Evolutionary conservation across 495 filamentous ascomycete genomes (phyloP).

Genomic region (Penicillium antarcticum): DNA sequence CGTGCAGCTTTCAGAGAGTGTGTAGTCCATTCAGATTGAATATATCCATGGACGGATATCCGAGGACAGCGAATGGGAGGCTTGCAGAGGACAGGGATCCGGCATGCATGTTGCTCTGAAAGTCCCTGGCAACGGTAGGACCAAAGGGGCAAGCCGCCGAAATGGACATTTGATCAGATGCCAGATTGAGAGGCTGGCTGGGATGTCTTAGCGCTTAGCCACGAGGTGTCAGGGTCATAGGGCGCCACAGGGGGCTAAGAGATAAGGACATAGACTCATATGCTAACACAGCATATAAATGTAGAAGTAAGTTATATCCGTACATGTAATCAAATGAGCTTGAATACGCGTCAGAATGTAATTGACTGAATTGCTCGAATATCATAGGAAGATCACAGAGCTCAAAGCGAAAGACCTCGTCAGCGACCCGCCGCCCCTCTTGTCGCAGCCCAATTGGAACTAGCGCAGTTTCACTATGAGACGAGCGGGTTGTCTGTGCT

Average conservation of each 20-base stretch:
- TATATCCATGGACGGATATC: neutral
- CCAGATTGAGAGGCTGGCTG: slow-evolving; percentile 7
- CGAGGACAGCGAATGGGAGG: neutral
- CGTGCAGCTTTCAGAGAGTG: neutral
- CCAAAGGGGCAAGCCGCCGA: slow-evolving; percentile 22
- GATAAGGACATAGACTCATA: too few species aligned
- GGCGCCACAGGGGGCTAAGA: too few species aligned
- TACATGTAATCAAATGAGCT: too few species aligned
- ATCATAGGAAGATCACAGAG: too few species aligned
- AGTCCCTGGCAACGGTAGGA: slow-evolving; percentile 13
- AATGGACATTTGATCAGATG: slow-evolving; percentile 14
- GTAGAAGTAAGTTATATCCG: too few species aligned
- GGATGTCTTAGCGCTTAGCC: neutral
- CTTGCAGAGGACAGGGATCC: neutral
- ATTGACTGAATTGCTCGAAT: too few species aligned
- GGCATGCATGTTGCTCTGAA: neutral
- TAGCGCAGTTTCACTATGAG: slow-evolving; percentile 27
- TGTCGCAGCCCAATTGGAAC: slow-evolving; percentile 1
- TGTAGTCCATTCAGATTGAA: neutral
- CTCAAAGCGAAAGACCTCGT: slow-evolving; percentile 8
- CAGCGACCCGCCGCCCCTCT: slow-evolving; percentile 16
- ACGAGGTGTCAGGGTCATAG: neutral
- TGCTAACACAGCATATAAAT: too few species aligned
- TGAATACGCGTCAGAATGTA: too few species aligned
- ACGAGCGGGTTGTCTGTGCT: slow-evolving; percentile 11